These are phyloP conservation scores for Xylariaceae sp. DNA, from an alignment of 2,329 filamentous ascomycete genomes.

Conservation along the genomic window DNA sequence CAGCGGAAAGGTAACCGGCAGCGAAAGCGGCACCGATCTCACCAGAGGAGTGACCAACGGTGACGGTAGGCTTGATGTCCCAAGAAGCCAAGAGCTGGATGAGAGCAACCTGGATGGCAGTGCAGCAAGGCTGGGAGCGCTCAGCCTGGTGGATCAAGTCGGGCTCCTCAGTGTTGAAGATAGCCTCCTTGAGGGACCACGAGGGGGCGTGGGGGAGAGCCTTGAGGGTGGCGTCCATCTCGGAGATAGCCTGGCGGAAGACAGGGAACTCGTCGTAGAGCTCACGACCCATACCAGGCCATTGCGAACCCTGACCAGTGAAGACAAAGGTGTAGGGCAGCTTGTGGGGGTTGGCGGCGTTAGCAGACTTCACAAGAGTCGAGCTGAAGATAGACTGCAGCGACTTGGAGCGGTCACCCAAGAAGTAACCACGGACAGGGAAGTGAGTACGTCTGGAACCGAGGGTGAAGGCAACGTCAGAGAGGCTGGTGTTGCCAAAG, in stretches of 20 bases:
- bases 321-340: constrained; percentile 10
- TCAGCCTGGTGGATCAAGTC: constrained; percentile 19
- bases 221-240: constrained; percentile 13
- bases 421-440: constrained; percentile 6
- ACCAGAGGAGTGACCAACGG: constrained; percentile 36
- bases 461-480: constrained; percentile 20
- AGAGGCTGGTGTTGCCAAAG: not conserved
- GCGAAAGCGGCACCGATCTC: constrained; percentile 32
- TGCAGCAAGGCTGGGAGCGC: constrained; percentile 30
- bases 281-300: constrained; percentile 26
- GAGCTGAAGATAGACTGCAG: not conserved
- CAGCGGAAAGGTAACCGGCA: constrained; percentile 17
- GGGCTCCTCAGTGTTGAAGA: not conserved
- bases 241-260: constrained; percentile 9
- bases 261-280: constrained; percentile 11
- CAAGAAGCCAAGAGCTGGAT: constrained; percentile 31
- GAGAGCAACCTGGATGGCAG: constrained; percentile 34
- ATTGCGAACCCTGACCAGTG: constrained; percentile 32
- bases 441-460: constrained; percentile 10
- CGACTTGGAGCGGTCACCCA: constrained; percentile 2
- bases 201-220: not conserved
- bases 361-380: not conserved
- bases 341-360: not conserved
- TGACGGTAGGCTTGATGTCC: constrained; percentile 32
- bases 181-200: constrained; percentile 11